These are phyloP conservation scores for Pyricularia pennisetigena DNA, from an alignment of 2,329 filamentous ascomycete genomes.

Conservation along the genomic window DNA sequence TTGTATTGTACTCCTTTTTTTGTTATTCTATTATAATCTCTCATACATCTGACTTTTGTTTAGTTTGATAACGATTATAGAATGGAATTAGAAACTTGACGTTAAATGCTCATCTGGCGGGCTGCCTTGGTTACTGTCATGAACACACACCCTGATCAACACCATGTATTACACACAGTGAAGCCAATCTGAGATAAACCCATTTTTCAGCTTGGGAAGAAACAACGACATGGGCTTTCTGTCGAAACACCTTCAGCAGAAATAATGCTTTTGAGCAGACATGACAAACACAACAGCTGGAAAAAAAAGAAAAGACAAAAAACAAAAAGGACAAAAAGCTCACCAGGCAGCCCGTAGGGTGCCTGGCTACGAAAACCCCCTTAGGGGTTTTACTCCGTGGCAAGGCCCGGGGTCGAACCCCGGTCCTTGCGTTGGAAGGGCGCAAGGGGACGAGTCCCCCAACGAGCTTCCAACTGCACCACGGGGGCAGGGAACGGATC, in stretches of 20 bases:
- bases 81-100: neutral
- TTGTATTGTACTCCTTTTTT: neutral
- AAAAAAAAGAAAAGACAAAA: neutral
- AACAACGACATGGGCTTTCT: too few relatives aligned
- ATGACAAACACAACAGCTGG: neutral
- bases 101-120: neutral
- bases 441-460: too few relatives aligned
- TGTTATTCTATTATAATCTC: neutral
- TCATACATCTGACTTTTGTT: neutral
- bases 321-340: neutral
- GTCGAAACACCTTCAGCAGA: too few relatives aligned
- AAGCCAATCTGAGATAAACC: too few relatives aligned
- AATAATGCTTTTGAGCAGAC: too few relatives aligned
- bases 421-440: too few relatives aligned
- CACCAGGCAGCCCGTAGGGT: neutral
- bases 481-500: too few relatives aligned
- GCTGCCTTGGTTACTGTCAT: neutral
- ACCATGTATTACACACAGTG: too few relatives aligned
- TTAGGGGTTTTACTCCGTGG: neutral
- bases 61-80: neutral
- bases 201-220: too few relatives aligned
- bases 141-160: too few relatives aligned
- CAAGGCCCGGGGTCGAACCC: too few relatives aligned
- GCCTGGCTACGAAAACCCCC: constrained; percentile 1
- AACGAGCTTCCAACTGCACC: too few relatives aligned